Base-by-base conservation (phyloP, 2,329 filamentous ascomycete species). In the Hypoxylon sp. region DNA sequence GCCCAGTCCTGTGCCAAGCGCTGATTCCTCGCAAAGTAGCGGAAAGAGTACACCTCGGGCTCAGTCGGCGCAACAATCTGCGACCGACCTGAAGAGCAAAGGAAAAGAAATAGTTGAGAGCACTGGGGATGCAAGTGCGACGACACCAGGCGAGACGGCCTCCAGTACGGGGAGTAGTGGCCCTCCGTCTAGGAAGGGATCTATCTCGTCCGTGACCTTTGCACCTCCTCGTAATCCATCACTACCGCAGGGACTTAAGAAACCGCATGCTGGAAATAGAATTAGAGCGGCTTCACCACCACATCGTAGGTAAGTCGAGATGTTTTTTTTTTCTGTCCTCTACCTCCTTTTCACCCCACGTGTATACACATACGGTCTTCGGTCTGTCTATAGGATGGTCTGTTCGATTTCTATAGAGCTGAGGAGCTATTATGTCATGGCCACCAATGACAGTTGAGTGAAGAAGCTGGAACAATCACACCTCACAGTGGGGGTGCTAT, bases 281-380 rank as follows among this genome's bases (percentile, higher is more conserved):
- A 82, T 83, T 51, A 77, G 83, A 60, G 82, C 78, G 24, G 83
- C 81, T 39, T 87, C 86, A 26, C 86, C 86, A 24, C 81, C 83
- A 33, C 83, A 85, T 67, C 72, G 77, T 63, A 85, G 83, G 86
- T 88, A 80, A 80, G 83, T 77, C 33, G 26, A 46, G 51, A 63
- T 57, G 35, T 67, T 57, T 31, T 57, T 57, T 67, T 57, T 31
- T 57, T 57, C 22, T 63, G 39, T n/a, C 26, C 55, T 60, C 8
- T 47, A 29, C 39, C 33, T 60, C 60, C 29, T 53, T 37, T 63
- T 58, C 22, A 33, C 54, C 33, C 52, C 58, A 24, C 48, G 57
- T 17, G 35, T 33, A 51, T 11, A 11, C 37, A 46, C 33, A 57
- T 47, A 13, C 53, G 37, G 17, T 48, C 17, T 52, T 48, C 17